Percentiles rank a stretch among this genome's conserved stretches.
Conservation (phyloP, 1,139 yeast genomes). For the Nakaseomyces kungkrabaensis region DNA sequence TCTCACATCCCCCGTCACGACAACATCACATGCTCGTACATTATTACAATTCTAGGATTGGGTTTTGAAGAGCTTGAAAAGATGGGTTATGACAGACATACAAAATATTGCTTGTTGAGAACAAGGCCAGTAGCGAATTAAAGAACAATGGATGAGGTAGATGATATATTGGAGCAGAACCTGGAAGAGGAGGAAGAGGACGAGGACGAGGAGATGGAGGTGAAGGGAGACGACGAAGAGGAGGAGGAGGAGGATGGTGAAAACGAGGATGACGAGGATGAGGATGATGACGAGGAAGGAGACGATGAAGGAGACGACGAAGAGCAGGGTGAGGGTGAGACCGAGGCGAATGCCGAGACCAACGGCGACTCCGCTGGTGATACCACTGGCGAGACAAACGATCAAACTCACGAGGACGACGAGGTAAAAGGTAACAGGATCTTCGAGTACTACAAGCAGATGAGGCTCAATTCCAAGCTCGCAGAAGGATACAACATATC, state of each 20-base stretch:
- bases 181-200: constrained; percentile 22
- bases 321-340: constrained; percentile 15
- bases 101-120: too few species aligned
- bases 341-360: constrained; percentile 24
- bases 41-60: too few species aligned
- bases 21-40: too few species aligned
- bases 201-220: constrained; percentile 25
- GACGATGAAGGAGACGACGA: constrained; percentile 14
- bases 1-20: too few species aligned
- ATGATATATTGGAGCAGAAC: constrained; percentile 22
- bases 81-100: too few species aligned
- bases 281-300: constrained; percentile 18
- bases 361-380: constrained; percentile 21
- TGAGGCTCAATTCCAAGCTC: constrained; percentile 35
- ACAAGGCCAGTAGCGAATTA: too few species aligned
- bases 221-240: constrained; percentile 25
- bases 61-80: too few species aligned
- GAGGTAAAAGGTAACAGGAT: constrained; percentile 15
- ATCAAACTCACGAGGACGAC: constrained; percentile 7
- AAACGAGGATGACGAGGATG: constrained; percentile 27
- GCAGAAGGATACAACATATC: constrained; percentile 48
- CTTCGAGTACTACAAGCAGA: constrained; percentile 32
- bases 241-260: constrained; percentile 28
- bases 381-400: constrained; percentile 5
- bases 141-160: constrained; percentile 24